Conservation (phyloP, 2,329 filamentous ascomycete genomes). For the Fusarium musae region DNA sequence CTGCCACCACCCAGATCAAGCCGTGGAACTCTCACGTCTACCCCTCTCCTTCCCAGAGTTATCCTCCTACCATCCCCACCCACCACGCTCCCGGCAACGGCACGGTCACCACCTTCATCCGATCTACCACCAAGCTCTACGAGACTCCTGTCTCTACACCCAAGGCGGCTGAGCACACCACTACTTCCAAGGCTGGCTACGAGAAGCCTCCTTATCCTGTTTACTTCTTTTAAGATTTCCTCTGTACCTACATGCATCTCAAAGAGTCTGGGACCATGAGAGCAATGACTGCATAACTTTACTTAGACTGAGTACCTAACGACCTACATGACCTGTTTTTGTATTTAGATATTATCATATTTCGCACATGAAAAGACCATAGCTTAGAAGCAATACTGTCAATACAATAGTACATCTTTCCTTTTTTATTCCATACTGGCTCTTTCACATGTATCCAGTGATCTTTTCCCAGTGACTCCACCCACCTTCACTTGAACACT, state of each 20-base stretch:
- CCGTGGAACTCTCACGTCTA: conserved; percentile 8
- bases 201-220: conserved; percentile 13
- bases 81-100: conserved; percentile 6
- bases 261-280: conserved; percentile 24
- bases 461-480: background rate
- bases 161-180: background rate
- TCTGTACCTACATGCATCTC: conserved; percentile 7
- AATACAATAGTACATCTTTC: conserved; percentile 23
- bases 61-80: conserved; percentile 4
- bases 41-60: background rate
- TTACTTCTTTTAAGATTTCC: conserved; percentile 9
- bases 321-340: conserved; percentile 21
- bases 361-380: conserved; percentile 2
- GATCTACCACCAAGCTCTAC: conserved; percentile 17
- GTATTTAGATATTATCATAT: conserved; percentile 18
- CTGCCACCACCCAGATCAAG: conserved; percentile 18
- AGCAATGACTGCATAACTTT: conserved; percentile 1
- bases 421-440: background rate
- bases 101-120: conserved; percentile 7
- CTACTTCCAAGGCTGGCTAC: conserved; percentile 3
- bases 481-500: background rate
- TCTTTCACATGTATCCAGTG: background rate
- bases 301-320: conserved; percentile 19
- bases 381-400: conserved; percentile 24
- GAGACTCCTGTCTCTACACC: conserved; percentile 12